Conservation (phyloP, 768 basidiomycete genomes). For the Pisolithus albus region DNA sequence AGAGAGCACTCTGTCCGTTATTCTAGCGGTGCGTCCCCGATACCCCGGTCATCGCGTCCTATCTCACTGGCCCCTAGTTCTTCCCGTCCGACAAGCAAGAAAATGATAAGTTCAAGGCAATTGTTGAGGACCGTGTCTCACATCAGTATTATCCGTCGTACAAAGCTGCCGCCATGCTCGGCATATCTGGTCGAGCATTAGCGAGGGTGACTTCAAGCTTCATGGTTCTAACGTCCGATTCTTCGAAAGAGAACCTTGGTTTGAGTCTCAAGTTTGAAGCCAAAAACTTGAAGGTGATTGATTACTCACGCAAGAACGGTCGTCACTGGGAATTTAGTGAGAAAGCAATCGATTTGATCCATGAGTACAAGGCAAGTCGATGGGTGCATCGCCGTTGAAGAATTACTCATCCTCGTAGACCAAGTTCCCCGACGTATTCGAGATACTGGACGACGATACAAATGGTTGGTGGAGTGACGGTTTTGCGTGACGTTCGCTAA, state of each 20-base stretch:
- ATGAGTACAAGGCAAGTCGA: slow-evolving; percentile 66
- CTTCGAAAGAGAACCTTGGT: slow-evolving; percentile 82
- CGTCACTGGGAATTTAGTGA: slow-evolving; percentile 91
- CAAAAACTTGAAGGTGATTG: slow-evolving; percentile 87
- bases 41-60: neutral
- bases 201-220: slow-evolving; percentile 92
- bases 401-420: slow-evolving; percentile 32
- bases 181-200: slow-evolving; percentile 70
- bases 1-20: slow-evolving; percentile 65
- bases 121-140: slow-evolving; percentile 46
- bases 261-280: slow-evolving; percentile 95
- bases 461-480: slow-evolving; percentile 44
- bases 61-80: slow-evolving; percentile 45
- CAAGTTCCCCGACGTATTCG: slow-evolving; percentile 81
- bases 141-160: slow-evolving; percentile 73
- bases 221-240: slow-evolving; percentile 74
- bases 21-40: slow-evolving; percentile 63
- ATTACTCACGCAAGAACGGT: slow-evolving; percentile 82
- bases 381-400: neutral
- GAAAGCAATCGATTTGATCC: slow-evolving; percentile 72
- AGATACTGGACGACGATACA: slow-evolving; percentile 58
- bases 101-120: slow-evolving; percentile 65
- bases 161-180: slow-evolving; percentile 65
- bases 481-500: neutral
- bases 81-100: slow-evolving; percentile 81